Evolutionary conservation across 495 filamentous ascomycete genomes (phyloP).

Genomic region (Friedmanniomyces endolithicus): DNA sequence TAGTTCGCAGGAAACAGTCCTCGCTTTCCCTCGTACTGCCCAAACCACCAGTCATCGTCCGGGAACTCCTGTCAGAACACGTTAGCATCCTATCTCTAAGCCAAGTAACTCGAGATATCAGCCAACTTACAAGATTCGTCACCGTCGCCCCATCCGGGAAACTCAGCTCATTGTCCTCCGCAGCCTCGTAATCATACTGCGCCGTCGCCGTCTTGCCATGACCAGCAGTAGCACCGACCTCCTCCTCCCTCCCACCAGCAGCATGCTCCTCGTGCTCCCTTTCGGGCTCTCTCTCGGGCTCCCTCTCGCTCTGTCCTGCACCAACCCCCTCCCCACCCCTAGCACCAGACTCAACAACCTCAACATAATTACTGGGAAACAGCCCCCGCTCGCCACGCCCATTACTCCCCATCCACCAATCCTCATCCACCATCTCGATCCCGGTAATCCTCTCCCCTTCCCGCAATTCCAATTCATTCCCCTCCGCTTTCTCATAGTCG

Average conservation of each 20-base stretch:
- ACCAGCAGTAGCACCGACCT: no score
- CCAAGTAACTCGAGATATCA: no score
- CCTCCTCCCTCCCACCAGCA: no score
- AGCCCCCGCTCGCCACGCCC: conserved; percentile 65
- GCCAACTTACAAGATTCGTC: conserved; percentile 48
- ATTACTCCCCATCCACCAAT: conserved; percentile 97
- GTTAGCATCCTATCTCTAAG: conserved; percentile 13
- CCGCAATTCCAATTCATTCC: conserved; percentile 85
- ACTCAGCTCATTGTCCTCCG: conserved; percentile 90
- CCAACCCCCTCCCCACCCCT: conserved; percentile 21
- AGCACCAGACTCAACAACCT: conserved; percentile 65
- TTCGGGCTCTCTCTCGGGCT: conserved; percentile 22
- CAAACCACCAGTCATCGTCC: conserved; percentile 98
- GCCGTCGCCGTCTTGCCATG: conserved; percentile 60
- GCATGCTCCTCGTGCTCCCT: conserved; percentile 12
- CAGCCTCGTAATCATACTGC: conserved; percentile 92
- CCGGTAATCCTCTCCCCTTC: conserved; percentile 88
- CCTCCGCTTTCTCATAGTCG: conserved; percentile 94
- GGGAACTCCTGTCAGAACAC: conserved; percentile 65
- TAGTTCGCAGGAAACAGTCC: conserved; percentile 65
- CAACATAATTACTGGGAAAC: conserved; percentile 95
- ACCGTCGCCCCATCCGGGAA: conserved; percentile 86
- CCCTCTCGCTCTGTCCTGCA: no score
- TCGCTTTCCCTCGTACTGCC: conserved; percentile 61
- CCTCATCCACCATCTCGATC: conserved; percentile 91